These are phyloP conservation scores for Tritrichomonas musculus DNA, from an alignment of 208 protist genomes.

Conservation along the genomic window DNA sequence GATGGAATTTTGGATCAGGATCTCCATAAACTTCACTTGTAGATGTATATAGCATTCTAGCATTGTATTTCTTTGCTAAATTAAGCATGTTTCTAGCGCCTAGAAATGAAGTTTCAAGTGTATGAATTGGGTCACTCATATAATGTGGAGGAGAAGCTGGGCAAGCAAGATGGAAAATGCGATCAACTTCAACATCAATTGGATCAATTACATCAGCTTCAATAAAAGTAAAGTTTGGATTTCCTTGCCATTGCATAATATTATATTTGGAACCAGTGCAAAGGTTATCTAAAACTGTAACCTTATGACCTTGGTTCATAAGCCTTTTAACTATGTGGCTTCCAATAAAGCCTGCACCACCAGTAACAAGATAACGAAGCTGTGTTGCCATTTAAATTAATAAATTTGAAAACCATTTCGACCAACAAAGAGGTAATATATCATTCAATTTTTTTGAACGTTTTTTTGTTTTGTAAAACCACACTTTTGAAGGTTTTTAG, in stretches of 20 bases:
- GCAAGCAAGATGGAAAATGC: constrained; percentile 83
- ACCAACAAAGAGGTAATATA: no score
- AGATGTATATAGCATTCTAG: constrained; percentile 64
- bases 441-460: no score
- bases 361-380: constrained; percentile 58
- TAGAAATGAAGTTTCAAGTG: constrained; percentile 74
- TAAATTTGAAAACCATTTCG: no score
- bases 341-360: constrained; percentile 85
- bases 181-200: constrained; percentile 56
- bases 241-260: constrained; percentile 55
- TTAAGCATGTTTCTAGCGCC: constrained; percentile 77
- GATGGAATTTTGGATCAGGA: constrained; percentile 59
- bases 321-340: constrained; percentile 71
- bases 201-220: constrained; percentile 61
- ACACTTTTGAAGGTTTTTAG: no score
- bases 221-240: constrained; percentile 70
- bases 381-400: background rate
- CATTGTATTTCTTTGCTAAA: constrained; percentile 63
- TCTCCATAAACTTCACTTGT: constrained; percentile 88
- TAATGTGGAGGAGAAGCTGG: constrained; percentile 76
- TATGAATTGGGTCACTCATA: constrained; percentile 75
- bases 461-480: no score
- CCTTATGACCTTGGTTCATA: constrained; percentile 52
- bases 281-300: constrained; percentile 71
- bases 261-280: constrained; percentile 69